phyloP scores from a whole-genome alignment of 2,329 filamentous ascomycete genomes.

The Graphilbum fragrans region DNA sequence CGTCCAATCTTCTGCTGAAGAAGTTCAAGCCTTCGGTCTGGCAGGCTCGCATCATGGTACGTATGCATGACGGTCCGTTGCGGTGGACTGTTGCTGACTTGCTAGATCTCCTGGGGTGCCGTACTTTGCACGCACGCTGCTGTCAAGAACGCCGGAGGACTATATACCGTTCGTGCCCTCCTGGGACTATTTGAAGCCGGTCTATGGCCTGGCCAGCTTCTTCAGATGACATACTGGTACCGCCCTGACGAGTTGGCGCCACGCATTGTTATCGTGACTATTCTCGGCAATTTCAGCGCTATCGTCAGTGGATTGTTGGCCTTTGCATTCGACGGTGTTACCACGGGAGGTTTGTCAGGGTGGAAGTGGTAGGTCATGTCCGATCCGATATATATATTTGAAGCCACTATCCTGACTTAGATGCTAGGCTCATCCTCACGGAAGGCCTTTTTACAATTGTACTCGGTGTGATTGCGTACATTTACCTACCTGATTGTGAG shows the following conservation, averaged over 20 bases:
- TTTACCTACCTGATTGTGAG: constrained; percentile 39
- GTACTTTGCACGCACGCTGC: constrained; percentile 41
- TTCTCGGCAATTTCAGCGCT: constrained; percentile 26
- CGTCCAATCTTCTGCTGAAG: constrained; percentile 71
- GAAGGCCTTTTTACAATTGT: constrained; percentile 35
- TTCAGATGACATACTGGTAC: constrained; percentile 35
- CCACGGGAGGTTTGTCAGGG: too few relatives aligned
- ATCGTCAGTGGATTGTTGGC: constrained; percentile 29
- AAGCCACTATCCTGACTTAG: too few relatives aligned
- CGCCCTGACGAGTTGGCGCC: constrained; percentile 33
- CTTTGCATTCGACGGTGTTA: constrained; percentile 27
- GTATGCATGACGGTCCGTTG: too few relatives aligned
- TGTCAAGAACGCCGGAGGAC: constrained; percentile 33
- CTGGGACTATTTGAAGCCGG: constrained; percentile 57
- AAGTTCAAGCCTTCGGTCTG: constrained; percentile 61
- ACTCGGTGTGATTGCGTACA: constrained; percentile 34
- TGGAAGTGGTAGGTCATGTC: too few relatives aligned
- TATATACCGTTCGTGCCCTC: constrained; percentile 39
- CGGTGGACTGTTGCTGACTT: not conserved
- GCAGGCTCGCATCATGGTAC: constrained; percentile 63
- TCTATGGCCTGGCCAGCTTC: constrained; percentile 47
- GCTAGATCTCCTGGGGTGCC: constrained; percentile 27
- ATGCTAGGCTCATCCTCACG: constrained; percentile 19
- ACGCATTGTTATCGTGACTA: constrained; percentile 32
- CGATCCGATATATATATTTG: too few relatives aligned